These are phyloP conservation scores for Cokeromyces recurvatus DNA, from an alignment of 371 early-diverging fungal genomes.

Conservation along the genomic window DNA sequence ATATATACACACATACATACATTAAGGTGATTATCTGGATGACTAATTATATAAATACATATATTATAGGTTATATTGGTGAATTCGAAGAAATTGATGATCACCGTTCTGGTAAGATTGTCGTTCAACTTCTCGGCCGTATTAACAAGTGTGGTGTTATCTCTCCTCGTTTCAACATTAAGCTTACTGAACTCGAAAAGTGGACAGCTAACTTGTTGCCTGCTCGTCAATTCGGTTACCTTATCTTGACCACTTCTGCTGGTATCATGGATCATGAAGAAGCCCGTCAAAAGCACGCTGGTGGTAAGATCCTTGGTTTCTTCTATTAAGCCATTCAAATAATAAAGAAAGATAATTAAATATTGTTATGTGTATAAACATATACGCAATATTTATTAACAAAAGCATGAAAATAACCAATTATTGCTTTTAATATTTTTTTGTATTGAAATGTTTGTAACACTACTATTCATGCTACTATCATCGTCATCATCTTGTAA, in stretches of 20 bases:
- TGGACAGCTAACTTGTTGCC: conserved; percentile 98
- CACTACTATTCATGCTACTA: conserved; percentile 12
- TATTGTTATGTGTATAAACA: too few species aligned
- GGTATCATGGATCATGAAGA: conserved; percentile 99
- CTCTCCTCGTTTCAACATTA: conserved; percentile 99
- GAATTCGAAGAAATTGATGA: conserved; percentile 99
- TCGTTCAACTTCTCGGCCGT: conserved; percentile 98
- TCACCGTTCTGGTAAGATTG: conserved; percentile 98
- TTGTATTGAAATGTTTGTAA: conserved; percentile 5
- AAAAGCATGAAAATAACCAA: too few species aligned
- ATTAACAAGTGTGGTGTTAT: conserved; percentile 99
- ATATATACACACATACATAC: too few species aligned
- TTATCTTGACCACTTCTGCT: conserved; percentile 95
- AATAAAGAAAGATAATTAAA: too few species aligned
- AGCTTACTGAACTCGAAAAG: conserved; percentile 93
- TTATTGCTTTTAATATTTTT: too few species aligned
- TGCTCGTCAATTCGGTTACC: conserved; percentile 99
- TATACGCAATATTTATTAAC: too few species aligned
- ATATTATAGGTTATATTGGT: conserved; percentile 98
- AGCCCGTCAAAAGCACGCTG: conserved; percentile 97
- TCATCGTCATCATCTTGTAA: conserved; percentile 2
- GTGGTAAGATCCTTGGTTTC: conserved; percentile 98
- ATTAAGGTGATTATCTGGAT: too few species aligned
- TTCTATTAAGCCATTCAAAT: conserved; percentile 52
- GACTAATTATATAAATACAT: too few species aligned